Evolutionary conservation across 305 asterid genomes (phyloP).

Genomic region (Andrographis paniculata): DNA sequence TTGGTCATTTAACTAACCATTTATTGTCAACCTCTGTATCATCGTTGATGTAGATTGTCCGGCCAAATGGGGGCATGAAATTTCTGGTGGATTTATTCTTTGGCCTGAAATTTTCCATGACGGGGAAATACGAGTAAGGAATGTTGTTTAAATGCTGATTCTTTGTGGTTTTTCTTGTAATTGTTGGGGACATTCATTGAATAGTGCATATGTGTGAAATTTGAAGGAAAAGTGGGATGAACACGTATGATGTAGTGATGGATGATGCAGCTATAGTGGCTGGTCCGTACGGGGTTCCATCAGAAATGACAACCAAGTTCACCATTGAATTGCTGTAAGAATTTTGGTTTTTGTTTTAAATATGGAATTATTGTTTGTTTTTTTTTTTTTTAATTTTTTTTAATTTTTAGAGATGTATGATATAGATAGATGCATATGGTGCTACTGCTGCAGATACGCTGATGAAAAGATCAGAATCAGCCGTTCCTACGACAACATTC

Average conservation of each 20-base stretch:
- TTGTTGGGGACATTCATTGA: no score
- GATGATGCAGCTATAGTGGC: conserved; percentile 87
- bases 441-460: conserved; percentile 57
- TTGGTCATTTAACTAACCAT: no score
- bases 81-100: conserved; percentile 58
- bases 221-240: conserved; percentile 51
- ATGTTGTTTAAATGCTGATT: no score
- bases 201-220: no score
- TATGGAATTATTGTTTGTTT: no score
- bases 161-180: no score
- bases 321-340: conserved; percentile 63
- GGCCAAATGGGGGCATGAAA: conserved; percentile 58
- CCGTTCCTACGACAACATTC: conserved; percentile 52
- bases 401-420: no score
- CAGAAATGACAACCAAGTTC: conserved; percentile 67
- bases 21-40: conserved; percentile 2
- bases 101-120: conserved; percentile 81
- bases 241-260: conserved; percentile 52
- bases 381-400: background rate
- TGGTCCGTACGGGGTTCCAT: conserved; percentile 75
- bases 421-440: no score
- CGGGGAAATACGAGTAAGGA: conserved; percentile 73
- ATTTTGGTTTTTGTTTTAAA: background rate
- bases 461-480: conserved; percentile 80
- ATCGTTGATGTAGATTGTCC: conserved; percentile 45